Percentiles rank a stretch among this genome's conserved stretches.
phyloP scores from a whole-genome alignment of 768 basidiomycete species.

The Cystoderma amianthinum region DNA sequence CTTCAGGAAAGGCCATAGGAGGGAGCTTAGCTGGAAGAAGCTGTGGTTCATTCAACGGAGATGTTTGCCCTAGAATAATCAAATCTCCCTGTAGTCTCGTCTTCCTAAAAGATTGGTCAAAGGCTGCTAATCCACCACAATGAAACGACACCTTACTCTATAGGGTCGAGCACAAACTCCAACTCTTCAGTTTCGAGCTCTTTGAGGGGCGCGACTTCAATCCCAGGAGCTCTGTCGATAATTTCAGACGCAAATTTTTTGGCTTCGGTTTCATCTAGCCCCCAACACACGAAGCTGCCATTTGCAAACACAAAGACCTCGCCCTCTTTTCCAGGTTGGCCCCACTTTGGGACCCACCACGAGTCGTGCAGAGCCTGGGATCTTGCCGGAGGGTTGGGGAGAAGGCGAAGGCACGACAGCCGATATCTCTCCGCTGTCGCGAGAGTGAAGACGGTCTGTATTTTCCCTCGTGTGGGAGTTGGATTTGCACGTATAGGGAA shows the following conservation, averaged over 20 bases:
- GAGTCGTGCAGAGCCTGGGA: constrained; percentile 66
- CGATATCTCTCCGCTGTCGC: constrained; percentile 83
- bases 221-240: constrained; percentile 40
- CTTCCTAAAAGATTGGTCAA: constrained; percentile 51
- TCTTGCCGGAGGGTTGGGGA: constrained; percentile 41
- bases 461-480: constrained; percentile 77
- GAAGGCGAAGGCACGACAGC: constrained; percentile 51
- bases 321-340: constrained; percentile 47
- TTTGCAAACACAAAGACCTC: constrained; percentile 88
- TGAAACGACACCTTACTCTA: constrained; percentile 53
- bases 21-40: constrained; percentile 37
- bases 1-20: constrained; percentile 52
- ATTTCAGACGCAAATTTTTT: constrained; percentile 59
- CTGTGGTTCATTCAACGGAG: constrained; percentile 47
- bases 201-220: constrained; percentile 57
- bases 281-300: constrained; percentile 90
- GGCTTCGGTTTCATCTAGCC: constrained; percentile 71
- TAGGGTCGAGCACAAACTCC: constrained; percentile 88
- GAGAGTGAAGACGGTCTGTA: constrained; percentile 74
- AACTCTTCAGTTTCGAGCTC: constrained; percentile 84
- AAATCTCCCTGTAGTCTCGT: constrained; percentile 89
- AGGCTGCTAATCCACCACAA: constrained; percentile 5
- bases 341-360: constrained; percentile 77
- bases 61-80: constrained; percentile 76
- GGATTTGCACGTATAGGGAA: constrained; percentile 82